Percentiles rank a stretch among this genome's conserved stretches.
These are phyloP conservation scores for Ceratopteris richardii DNA, from an alignment of 75 land plant genomes.

Conservation along the genomic window DNA sequence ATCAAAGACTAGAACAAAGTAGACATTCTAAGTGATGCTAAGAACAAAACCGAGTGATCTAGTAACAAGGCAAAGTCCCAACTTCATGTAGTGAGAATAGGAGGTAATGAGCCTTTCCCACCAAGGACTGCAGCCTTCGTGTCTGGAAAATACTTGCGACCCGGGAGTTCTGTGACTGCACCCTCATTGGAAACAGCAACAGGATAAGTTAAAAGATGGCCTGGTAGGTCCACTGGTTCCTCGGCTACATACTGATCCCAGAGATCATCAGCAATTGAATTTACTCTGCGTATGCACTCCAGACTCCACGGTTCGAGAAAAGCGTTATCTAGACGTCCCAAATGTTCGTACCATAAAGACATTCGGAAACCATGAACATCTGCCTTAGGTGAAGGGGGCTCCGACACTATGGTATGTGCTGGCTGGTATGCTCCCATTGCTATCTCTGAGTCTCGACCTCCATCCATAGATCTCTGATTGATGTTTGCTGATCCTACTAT, in stretches of 20 bases:
- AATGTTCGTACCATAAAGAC: conserved; percentile 60
- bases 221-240: conserved; percentile 28
- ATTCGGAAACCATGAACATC: conserved; percentile 51
- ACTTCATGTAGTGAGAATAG: conserved; percentile 79
- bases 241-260: conserved; percentile 39
- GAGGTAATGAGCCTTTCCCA: conserved; percentile 45
- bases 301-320: conserved; percentile 38
- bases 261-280: conserved; percentile 26
- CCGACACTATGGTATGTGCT: conserved; percentile 15
- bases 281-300: conserved; percentile 39
- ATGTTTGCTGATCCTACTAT: conserved; percentile 60
- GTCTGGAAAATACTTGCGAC: conserved; percentile 60
- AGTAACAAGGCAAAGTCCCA: too few species aligned
- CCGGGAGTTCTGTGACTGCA: conserved; percentile 52
- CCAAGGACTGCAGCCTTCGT: conserved; percentile 77
- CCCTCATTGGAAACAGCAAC: conserved; percentile 51
- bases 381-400: conserved; percentile 25
- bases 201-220: conserved; percentile 59
- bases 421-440: conserved; percentile 71
- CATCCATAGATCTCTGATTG: conserved; percentile 59
- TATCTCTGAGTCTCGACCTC: conserved; percentile 55
- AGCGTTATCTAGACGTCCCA: conserved; percentile 21
- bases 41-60: too few species aligned
- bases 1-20: too few species aligned
- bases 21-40: too few species aligned